phyloP scores from a whole-genome alignment of 768 basidiomycete species.

The Tephrocybe sp. region DNA sequence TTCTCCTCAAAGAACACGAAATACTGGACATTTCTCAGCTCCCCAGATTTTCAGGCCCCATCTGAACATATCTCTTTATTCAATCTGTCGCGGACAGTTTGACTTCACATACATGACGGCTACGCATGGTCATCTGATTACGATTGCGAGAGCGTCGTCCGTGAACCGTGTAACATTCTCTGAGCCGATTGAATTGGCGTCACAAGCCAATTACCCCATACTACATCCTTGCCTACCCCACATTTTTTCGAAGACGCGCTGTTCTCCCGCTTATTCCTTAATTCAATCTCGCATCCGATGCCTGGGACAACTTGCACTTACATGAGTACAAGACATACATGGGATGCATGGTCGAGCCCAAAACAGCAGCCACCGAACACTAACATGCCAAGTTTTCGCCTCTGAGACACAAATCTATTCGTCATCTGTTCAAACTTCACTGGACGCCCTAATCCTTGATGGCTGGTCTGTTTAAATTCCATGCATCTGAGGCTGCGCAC shows the following conservation, averaged over 20 bases:
- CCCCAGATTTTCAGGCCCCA: neutral
- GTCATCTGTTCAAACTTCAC: neutral
- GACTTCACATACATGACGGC: slow-evolving; percentile 1
- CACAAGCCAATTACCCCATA: slow-evolving; percentile 6
- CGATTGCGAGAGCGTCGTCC: too few species aligned
- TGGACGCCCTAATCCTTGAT: neutral
- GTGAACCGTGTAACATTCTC: neutral
- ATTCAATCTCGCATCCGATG: neutral
- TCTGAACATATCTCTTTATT: neutral
- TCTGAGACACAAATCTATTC: neutral
- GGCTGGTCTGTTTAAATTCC: neutral
- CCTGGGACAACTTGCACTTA: neutral
- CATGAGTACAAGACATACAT: neutral
- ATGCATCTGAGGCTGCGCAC: neutral
- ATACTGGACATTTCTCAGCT: neutral
- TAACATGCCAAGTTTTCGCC: neutral
- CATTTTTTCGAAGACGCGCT: slow-evolving; percentile 1
- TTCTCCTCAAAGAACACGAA: neutral
- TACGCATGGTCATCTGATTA: slow-evolving; percentile 1
- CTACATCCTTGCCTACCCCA: neutral
- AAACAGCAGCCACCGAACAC: neutral
- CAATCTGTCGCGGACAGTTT: neutral
- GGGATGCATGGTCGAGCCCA: slow-evolving; percentile 8
- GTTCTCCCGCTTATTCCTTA: slow-evolving; percentile 2
- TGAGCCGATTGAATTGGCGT: slow-evolving; percentile 2